Conservation (phyloP, 1,139 yeast species). For the Geotrichum klebahnii region DNA sequence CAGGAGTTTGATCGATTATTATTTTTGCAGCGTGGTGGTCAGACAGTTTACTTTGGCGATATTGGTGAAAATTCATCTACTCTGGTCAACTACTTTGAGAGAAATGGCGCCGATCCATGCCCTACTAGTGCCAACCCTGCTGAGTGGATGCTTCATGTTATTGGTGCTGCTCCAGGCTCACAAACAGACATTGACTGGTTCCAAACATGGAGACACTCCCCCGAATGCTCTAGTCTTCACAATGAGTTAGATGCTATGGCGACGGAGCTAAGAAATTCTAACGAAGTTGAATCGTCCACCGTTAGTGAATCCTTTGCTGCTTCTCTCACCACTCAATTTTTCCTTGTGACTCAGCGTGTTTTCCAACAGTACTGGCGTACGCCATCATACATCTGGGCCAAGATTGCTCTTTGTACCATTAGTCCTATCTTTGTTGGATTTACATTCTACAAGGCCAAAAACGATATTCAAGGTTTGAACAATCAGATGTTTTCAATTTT, state of each 20-base stretch:
- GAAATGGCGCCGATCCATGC: slow-evolving; percentile 59
- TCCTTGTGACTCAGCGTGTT: slow-evolving; percentile 39
- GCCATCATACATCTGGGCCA: slow-evolving; percentile 31
- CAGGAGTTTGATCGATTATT: slow-evolving; percentile 70
- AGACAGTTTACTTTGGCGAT: slow-evolving; percentile 73
- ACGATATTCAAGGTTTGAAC: slow-evolving; percentile 48
- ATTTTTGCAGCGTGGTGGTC: slow-evolving; percentile 66
- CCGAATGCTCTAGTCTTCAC: slow-evolving; percentile 46
- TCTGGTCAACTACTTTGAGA: slow-evolving; percentile 61
- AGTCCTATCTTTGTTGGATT: slow-evolving; percentile 54
- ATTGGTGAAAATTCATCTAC: slow-evolving; percentile 59
- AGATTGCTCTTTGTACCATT: slow-evolving; percentile 29
- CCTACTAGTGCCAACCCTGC: slow-evolving; percentile 68
- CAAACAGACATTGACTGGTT: slow-evolving; percentile 57
- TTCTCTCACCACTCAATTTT: slow-evolving; percentile 37
- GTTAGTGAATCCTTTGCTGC: slow-evolving; percentile 31
- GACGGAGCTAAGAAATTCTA: slow-evolving; percentile 33
- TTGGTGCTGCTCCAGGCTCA: slow-evolving; percentile 73
- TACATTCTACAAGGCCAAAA: slow-evolving; percentile 52
- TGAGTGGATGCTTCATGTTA: slow-evolving; percentile 71
- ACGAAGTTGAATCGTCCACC: slow-evolving; percentile 29
- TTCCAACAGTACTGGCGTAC: slow-evolving; percentile 43
- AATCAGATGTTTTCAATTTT: slow-evolving; percentile 56
- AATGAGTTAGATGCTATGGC: slow-evolving; percentile 41
- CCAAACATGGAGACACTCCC: slow-evolving; percentile 58